Evolutionary conservation across 2,329 filamentous ascomycete genomes (phyloP).

Genomic region (Chaetomium olivaceum): DNA sequence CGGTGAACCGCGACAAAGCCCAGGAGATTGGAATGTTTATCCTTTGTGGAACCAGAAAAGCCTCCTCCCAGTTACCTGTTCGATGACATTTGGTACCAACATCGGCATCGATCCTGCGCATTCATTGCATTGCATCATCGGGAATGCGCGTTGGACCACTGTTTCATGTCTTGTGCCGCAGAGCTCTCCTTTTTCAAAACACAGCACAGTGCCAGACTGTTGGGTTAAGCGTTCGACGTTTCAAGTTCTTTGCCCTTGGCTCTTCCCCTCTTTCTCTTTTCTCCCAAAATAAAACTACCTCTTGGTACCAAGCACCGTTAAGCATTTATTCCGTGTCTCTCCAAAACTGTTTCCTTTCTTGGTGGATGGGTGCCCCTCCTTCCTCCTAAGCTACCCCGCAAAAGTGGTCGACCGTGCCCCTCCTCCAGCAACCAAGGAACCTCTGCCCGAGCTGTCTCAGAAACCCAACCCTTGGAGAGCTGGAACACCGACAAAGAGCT

Average conservation of each 20-base stretch:
- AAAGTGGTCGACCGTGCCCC: neutral
- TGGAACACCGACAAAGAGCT: neutral
- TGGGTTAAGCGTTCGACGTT: neutral
- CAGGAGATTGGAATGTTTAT: constrained; percentile 2
- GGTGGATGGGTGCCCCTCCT: constrained; percentile 3
- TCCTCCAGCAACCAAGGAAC: neutral
- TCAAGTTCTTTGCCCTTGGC: neutral
- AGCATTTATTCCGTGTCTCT: neutral
- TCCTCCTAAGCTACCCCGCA: neutral
- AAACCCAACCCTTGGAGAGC: neutral
- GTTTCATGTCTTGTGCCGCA: neutral
- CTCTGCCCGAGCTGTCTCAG: neutral
- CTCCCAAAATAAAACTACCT: neutral
- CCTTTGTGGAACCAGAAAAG: neutral
- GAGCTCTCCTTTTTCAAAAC: neutral
- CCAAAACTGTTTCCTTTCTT: neutral
- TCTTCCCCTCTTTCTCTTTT: neutral
- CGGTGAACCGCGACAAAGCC: constrained; percentile 1
- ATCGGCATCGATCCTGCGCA: neutral
- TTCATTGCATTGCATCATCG: constrained; percentile 8
- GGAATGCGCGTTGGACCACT: neutral
- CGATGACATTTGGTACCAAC: constrained; percentile 1
- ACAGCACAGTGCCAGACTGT: neutral
- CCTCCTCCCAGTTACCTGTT: neutral
- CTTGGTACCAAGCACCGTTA: neutral